Percentiles rank a stretch among this genome's conserved stretches.
Evolutionary conservation across 2,329 filamentous ascomycete species (phyloP).

Genomic region (Taxawa tesnikishii): DNA sequence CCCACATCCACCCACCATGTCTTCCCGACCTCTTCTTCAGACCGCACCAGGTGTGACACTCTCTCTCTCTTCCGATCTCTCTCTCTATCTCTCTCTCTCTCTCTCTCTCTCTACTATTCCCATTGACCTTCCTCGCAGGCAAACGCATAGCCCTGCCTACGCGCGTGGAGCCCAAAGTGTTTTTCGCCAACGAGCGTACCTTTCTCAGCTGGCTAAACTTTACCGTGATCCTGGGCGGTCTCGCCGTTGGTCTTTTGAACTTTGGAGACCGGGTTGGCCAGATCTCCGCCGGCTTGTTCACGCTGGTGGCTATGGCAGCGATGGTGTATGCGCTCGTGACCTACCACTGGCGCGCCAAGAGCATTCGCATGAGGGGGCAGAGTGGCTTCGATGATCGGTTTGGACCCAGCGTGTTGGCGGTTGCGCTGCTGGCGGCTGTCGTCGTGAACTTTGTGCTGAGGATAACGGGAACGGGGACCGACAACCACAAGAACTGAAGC

Average conservation of each 20-base stretch:
- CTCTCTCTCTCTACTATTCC: background rate
- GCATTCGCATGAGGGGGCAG: slow-evolving; percentile 81
- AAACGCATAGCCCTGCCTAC: slow-evolving; percentile 97
- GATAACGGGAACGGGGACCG: slow-evolving; percentile 28
- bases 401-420: slow-evolving; percentile 78
- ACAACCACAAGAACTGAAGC: background rate
- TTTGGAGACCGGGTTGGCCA: slow-evolving; percentile 92
- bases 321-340: slow-evolving; percentile 93
- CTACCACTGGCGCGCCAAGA: slow-evolving; percentile 94
- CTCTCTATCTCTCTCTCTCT: slow-evolving; percentile 5
- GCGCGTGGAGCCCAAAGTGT: slow-evolving; percentile 97
- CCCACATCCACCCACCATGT: slow-evolving; percentile 52
- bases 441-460: slow-evolving; percentile 90
- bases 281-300: slow-evolving; percentile 89
- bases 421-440: slow-evolving; percentile 79
- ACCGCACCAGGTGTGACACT: slow-evolving; percentile 64
- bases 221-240: slow-evolving; percentile 91
- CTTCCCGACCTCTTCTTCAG: slow-evolving; percentile 89
- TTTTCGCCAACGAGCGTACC: slow-evolving; percentile 99
- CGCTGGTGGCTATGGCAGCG: slow-evolving; percentile 80
- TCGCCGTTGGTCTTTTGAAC: slow-evolving; percentile 94
- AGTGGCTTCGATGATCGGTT: slow-evolving; percentile 94
- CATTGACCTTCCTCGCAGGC: slow-evolving; percentile 40
- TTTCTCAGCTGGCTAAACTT: slow-evolving; percentile 99
- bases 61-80: background rate